Conservation (phyloP, 2,329 filamentous ascomycete genomes). For the Fusarium nelsonii region DNA sequence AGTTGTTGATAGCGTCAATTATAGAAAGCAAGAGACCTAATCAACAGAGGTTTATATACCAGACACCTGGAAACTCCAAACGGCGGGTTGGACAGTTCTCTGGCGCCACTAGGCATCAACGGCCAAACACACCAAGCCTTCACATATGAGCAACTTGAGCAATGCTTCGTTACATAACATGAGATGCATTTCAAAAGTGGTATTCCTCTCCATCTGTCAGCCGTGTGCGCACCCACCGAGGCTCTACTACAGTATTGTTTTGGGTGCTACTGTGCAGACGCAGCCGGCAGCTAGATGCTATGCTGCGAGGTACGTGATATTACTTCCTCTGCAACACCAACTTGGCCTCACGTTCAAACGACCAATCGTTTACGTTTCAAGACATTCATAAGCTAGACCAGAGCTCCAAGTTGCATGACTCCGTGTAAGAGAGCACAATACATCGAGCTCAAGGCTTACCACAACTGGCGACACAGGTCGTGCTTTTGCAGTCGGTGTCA, state of each 20-base stretch:
- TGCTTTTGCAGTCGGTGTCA: conserved; percentile 40
- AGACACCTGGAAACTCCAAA: background rate
- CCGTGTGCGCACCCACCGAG: conserved; percentile 26
- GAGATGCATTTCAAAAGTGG: conserved; percentile 7
- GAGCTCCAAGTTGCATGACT: conserved; percentile 16
- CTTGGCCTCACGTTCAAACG: conserved; percentile 27
- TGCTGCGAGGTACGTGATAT: conserved; percentile 23
- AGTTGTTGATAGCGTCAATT: background rate
- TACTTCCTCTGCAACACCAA: conserved; percentile 28
- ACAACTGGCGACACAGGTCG: conserved; percentile 34
- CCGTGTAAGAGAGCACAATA: conserved; percentile 32
- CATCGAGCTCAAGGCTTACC: conserved; percentile 25
- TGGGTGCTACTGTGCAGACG: conserved; percentile 17
- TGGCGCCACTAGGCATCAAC: background rate
- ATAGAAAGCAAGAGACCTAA: background rate
- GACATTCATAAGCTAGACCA: conserved; percentile 7
- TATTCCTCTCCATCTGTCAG: conserved; percentile 16
- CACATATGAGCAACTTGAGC: background rate
- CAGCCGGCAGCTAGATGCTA: conserved; percentile 15
- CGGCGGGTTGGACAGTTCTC: background rate
- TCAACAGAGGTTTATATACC: background rate
- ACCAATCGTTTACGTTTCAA: conserved; percentile 27
- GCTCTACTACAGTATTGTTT: conserved; percentile 11
- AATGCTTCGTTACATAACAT: conserved; percentile 10
- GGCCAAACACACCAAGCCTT: conserved; percentile 9